Conservation (phyloP, 305 asterid species). For the Stenogyne calaminthoides region DNA sequence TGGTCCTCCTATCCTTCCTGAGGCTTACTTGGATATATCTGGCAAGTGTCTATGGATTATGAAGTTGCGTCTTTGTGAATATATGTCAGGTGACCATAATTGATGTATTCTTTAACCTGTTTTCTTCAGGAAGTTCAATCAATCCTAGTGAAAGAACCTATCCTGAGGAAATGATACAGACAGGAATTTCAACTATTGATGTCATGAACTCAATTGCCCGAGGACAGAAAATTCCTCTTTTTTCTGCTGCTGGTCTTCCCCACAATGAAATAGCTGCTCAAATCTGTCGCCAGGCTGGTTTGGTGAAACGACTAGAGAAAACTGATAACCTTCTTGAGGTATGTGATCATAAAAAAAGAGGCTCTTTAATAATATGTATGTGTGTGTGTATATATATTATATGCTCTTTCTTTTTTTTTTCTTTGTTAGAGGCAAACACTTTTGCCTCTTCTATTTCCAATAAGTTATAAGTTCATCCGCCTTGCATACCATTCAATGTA, state of each 20-base stretch:
- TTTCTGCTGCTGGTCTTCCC: constrained; percentile 99
- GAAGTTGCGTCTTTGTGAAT: constrained; percentile 15
- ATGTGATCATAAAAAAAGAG: constrained; percentile 15
- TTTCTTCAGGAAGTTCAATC: constrained; percentile 88
- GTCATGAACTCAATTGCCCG: constrained; percentile 99
- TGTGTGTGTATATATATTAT: background rate
- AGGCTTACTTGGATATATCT: constrained; percentile 98
- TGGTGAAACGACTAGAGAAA: constrained; percentile 92
- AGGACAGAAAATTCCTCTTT: constrained; percentile 97
- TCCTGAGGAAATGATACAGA: constrained; percentile 99
- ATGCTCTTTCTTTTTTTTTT: background rate
- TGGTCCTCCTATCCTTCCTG: constrained; percentile 99
- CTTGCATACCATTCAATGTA: background rate
- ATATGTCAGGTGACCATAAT: constrained; percentile 2
- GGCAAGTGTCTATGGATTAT: constrained; percentile 55
- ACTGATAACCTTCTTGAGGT: constrained; percentile 89
- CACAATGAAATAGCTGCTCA: constrained; percentile 99
- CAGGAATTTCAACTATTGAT: constrained; percentile 97
- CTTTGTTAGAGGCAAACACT: background rate
- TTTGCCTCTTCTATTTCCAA: background rate
- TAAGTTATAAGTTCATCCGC: background rate
- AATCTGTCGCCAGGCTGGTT: constrained; percentile 99
- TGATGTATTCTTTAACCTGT: constrained; percentile 34
- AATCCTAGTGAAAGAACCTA: constrained; percentile 99
- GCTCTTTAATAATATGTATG: background rate